Conservation (phyloP, 2,329 filamentous ascomycete species). For the Eurotiales sp. region DNA sequence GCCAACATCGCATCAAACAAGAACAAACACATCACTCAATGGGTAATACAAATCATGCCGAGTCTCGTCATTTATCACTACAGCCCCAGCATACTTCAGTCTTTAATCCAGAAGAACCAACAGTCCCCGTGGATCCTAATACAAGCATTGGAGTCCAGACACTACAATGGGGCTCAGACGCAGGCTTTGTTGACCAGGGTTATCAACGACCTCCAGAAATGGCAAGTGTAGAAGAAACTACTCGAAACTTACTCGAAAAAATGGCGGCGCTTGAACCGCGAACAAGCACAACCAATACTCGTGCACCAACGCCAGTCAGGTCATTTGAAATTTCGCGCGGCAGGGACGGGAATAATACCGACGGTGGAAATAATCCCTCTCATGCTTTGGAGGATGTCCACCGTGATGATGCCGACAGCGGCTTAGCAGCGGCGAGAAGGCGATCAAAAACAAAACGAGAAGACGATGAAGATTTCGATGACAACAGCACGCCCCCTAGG, state of each 20-base stretch:
- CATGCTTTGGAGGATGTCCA: constrained; percentile 17
- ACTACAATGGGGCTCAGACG: constrained; percentile 66
- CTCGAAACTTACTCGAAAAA: constrained; percentile 53
- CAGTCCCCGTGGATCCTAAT: constrained; percentile 31
- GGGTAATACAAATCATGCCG: constrained; percentile 15
- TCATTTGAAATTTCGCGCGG: constrained; percentile 13
- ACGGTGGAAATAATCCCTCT: constrained; percentile 9
- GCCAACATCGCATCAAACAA: constrained; percentile 20
- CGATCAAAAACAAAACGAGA: constrained; percentile 30
- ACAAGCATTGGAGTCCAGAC: constrained; percentile 37
- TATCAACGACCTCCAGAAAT: constrained; percentile 57
- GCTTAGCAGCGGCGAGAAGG: constrained; percentile 28
- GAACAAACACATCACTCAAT: constrained; percentile 16
- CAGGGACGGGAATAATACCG: constrained; percentile 17
- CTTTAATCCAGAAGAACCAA: constrained; percentile 34
- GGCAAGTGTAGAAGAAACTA: constrained; percentile 57
- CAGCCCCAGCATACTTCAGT: constrained; percentile 34
- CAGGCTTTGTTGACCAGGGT: constrained; percentile 59
- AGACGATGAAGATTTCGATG: constrained; percentile 39
- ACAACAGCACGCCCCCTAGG: constrained; percentile 31
- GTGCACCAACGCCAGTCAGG: constrained; percentile 53
- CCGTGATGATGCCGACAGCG: constrained; percentile 19
- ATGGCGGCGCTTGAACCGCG: constrained; percentile 57
- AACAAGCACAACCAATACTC: constrained; percentile 58
- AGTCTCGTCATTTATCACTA: constrained; percentile 23